A percentile compares a stretch with the other conserved stretches of the same genome.
Evolutionary conservation across 1,284 basidiomycete species (phyloP).

Genomic region (Neolentinus lepideus): DNA sequence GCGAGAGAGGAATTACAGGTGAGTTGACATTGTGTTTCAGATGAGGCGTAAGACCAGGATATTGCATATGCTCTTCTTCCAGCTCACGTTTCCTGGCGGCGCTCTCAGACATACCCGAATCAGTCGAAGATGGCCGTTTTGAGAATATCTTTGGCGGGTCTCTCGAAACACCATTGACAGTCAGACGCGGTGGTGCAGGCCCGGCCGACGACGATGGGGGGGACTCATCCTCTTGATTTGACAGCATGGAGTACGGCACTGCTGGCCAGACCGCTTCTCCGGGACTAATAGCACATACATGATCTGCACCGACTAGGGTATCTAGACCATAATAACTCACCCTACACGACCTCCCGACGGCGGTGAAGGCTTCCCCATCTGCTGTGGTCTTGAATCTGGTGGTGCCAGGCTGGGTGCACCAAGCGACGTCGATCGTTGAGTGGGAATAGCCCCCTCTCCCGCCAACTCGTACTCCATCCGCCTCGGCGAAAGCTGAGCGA

Average conservation of each 20-base stretch:
- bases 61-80: constrained; percentile 37
- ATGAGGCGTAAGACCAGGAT: constrained; percentile 30
- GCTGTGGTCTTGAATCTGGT: neutral
- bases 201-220: constrained; percentile 7
- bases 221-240: constrained; percentile 9
- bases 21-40: constrained; percentile 23
- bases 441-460: constrained; percentile 22
- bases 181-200: constrained; percentile 51
- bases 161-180: constrained; percentile 62
- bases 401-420: neutral
- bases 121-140: constrained; percentile 17
- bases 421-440: neutral
- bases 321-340: neutral
- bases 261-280: constrained; percentile 27
- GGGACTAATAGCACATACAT: constrained; percentile 1
- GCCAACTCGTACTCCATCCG: constrained; percentile 40
- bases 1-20: constrained; percentile 63
- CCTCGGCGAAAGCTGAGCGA: constrained; percentile 65
- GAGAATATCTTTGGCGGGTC: constrained; percentile 43
- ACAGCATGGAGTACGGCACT: constrained; percentile 26
- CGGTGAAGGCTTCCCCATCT: neutral
- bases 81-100: constrained; percentile 45
- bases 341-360: neutral
- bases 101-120: constrained; percentile 34
- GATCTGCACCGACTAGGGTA: constrained; percentile 1